A percentile compares a stretch with the other conserved stretches of the same genome.
Evolutionary conservation across 1,139 yeast species (phyloP).

Genomic region (Pichia sorboxylosa): DNA sequence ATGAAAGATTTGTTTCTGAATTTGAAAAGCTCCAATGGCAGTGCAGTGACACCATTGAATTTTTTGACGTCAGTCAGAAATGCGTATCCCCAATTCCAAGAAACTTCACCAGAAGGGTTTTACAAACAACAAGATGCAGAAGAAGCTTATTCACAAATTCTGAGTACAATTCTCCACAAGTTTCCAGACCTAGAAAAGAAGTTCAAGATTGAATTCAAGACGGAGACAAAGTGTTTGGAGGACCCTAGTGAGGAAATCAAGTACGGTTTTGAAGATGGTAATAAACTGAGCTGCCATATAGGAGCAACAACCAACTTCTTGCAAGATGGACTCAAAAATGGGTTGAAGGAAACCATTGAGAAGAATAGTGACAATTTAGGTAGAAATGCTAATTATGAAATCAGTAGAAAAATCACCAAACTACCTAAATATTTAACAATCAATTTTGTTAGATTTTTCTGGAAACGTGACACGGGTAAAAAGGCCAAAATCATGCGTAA

Average conservation of each 20-base stretch:
- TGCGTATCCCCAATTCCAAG: conserved; percentile 81
- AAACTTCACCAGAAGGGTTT: conserved; percentile 51
- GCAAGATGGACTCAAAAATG: conserved; percentile 70
- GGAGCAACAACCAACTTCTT: conserved; percentile 75
- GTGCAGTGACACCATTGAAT: conserved; percentile 46
- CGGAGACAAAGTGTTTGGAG: conserved; percentile 48
- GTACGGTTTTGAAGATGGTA: conserved; percentile 41
- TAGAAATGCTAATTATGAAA: conserved; percentile 58
- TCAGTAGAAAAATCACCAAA: conserved; percentile 58
- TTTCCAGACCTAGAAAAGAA: conserved; percentile 41
- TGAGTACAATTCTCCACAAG: conserved; percentile 39
- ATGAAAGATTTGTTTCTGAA: conserved; percentile 35
- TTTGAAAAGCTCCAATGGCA: conserved; percentile 30
- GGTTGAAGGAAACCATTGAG: conserved; percentile 66
- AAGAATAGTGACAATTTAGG: conserved; percentile 65
- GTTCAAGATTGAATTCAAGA: conserved; percentile 56
- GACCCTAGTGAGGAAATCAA: conserved; percentile 36
- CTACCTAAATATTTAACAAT: conserved; percentile 83
- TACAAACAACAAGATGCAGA: conserved; percentile 97
- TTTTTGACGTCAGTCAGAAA: conserved; percentile 54
- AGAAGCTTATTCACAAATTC: conserved; percentile 79
- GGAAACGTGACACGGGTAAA: conserved; percentile 87
- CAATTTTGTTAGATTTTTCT: conserved; percentile 87
- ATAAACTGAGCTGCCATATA: conserved; percentile 82
- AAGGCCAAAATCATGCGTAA: conserved; percentile 89